These are phyloP conservation scores for Fusarium sp. DNA, from an alignment of 2,329 filamentous ascomycete genomes.

Conservation along the genomic window DNA sequence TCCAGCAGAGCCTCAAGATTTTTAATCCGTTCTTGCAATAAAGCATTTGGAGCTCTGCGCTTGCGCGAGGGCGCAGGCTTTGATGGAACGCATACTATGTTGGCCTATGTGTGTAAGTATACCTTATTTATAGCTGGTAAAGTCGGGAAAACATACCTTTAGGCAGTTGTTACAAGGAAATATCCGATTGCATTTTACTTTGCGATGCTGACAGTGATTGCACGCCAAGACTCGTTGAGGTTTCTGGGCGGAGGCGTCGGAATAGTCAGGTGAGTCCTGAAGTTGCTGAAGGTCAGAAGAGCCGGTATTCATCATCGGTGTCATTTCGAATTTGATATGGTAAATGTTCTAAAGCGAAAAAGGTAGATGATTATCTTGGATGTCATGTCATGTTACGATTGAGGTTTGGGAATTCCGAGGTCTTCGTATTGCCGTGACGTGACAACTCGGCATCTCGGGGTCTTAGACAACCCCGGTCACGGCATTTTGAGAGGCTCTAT, in stretches of 20 bases:
- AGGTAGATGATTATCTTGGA: neutral
- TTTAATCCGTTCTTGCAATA: slow-evolving; percentile 13
- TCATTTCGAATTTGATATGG: rapidly evolving
- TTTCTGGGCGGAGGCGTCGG: slow-evolving; percentile 12
- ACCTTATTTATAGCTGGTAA: too few species aligned
- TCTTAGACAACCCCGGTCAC: slow-evolving; percentile 15
- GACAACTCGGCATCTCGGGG: slow-evolving; percentile 28
- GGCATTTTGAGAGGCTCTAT: neutral
- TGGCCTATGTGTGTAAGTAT: neutral
- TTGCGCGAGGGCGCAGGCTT: slow-evolving; percentile 21
- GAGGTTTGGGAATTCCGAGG: neutral
- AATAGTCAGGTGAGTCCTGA: slow-evolving; percentile 21
- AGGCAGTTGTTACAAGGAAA: slow-evolving; percentile 20
- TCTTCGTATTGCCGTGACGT: neutral
- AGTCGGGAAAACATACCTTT: neutral
- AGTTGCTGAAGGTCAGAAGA: neutral
- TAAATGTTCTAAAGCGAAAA: neutral
- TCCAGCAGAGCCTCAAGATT: slow-evolving; percentile 19
- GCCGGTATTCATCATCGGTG: neutral
- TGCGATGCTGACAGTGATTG: slow-evolving; percentile 27
- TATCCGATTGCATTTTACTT: slow-evolving; percentile 26
- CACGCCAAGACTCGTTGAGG: slow-evolving; percentile 16
- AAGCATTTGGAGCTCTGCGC: slow-evolving; percentile 20
- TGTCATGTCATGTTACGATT: neutral
- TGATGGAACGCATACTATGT: slow-evolving; percentile 9